phyloP scores from a whole-genome alignment of 148 eudicot species.

The Spergularia marina region DNA sequence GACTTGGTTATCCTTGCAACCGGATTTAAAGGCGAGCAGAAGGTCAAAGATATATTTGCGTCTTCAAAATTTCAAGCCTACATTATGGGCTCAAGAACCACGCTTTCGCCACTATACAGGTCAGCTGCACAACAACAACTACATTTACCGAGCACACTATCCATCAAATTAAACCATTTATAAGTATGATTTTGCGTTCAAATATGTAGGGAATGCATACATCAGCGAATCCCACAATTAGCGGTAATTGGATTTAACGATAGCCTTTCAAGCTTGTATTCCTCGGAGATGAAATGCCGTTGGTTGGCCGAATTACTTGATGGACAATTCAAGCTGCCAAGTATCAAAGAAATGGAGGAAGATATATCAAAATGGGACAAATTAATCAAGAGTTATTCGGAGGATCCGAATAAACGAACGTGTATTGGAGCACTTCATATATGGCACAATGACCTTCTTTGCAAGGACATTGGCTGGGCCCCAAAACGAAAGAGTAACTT shows the following conservation, averaged over 20 bases:
- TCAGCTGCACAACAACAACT: no score
- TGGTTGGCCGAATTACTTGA: slow-evolving; percentile 64
- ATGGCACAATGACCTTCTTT: no score
- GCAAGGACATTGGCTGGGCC: no score
- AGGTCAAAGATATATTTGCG: slow-evolving; percentile 41
- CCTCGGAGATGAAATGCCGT: slow-evolving; percentile 50
- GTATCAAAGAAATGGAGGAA: slow-evolving; percentile 54
- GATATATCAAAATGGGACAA: slow-evolving; percentile 49
- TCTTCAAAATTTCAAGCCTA: slow-evolving; percentile 34
- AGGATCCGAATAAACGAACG: no score
- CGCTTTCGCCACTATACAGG: slow-evolving; percentile 47
- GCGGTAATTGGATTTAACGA: slow-evolving; percentile 63
- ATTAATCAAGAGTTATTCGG: slow-evolving; percentile 28
- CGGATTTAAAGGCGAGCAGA: slow-evolving; percentile 51
- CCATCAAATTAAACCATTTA: no score
- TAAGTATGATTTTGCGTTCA: not conserved
- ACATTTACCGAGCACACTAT: no score
- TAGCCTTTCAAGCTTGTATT: slow-evolving; percentile 49
- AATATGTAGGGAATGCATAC: slow-evolving; percentile 55
- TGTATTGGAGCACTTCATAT: no score
- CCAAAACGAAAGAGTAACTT: no score
- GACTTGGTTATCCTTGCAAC: slow-evolving; percentile 68
- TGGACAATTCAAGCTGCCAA: slow-evolving; percentile 54
- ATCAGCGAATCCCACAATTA: slow-evolving; percentile 67
- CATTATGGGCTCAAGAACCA: slow-evolving; percentile 30